A percentile compares a stretch with the other conserved stretches of the same genome.
Conservation (phyloP, 2,329 filamentous ascomycete genomes). For the Trichoderma breve region DNA sequence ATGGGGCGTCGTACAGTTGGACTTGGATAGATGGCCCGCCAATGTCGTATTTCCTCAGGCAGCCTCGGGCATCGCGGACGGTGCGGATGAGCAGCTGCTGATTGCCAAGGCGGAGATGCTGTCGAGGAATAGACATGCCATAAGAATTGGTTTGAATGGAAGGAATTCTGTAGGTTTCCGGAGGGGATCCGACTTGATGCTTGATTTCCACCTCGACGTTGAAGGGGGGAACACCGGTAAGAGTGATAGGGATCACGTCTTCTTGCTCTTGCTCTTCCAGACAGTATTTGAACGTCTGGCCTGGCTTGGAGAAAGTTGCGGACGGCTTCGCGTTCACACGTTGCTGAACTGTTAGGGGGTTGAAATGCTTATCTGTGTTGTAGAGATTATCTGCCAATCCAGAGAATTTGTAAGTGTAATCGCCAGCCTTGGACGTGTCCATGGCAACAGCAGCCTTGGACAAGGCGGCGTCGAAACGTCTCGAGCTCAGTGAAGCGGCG, state of each 20-base stretch:
- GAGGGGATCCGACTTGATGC: slow-evolving; percentile 76
- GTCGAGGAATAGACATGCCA: slow-evolving; percentile 79
- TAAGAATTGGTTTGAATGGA: slow-evolving; percentile 74
- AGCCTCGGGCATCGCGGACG: slow-evolving; percentile 83
- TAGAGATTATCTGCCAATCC: slow-evolving; percentile 85
- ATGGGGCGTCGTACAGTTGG: slow-evolving; percentile 87
- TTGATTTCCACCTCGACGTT: slow-evolving; percentile 89
- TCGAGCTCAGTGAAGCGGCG: slow-evolving; percentile 62
- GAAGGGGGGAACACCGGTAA: slow-evolving; percentile 85
- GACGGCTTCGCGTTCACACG: slow-evolving; percentile 80
- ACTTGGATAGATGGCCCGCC: slow-evolving; percentile 79
- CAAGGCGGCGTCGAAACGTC: slow-evolving; percentile 73
- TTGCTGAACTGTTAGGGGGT: slow-evolving; percentile 71
- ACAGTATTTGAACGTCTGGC: slow-evolving; percentile 94
- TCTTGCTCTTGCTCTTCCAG: slow-evolving; percentile 77
- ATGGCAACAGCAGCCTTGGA: slow-evolving; percentile 76
- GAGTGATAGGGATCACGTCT: slow-evolving; percentile 81
- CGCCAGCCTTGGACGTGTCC: slow-evolving; percentile 79
- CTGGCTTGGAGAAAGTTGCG: slow-evolving; percentile 78
- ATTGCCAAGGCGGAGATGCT: slow-evolving; percentile 81
- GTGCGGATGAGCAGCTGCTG: slow-evolving; percentile 87
- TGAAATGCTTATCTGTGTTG: slow-evolving; percentile 66
- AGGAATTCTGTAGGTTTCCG: slow-evolving; percentile 78
- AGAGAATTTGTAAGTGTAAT: slow-evolving; percentile 82
- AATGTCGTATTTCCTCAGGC: slow-evolving; percentile 72